Conservation (phyloP, 192 early-diverging fungal species). For the Phlyctochytrium arcticum region DNA sequence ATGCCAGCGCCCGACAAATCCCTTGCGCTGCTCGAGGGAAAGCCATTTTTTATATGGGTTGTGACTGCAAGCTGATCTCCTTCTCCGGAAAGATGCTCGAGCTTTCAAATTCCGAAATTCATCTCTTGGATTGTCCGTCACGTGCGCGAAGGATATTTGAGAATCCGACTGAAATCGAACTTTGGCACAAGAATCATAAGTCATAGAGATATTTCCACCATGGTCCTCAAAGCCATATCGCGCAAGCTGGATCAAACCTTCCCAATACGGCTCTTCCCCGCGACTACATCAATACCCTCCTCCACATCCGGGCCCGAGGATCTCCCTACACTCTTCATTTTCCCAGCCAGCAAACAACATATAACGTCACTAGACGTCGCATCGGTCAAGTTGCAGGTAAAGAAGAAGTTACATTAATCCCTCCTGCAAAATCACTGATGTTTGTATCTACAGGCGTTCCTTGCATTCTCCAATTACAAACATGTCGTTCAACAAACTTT, state of each 20-base stretch:
- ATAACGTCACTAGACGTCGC: conserved; percentile 49
- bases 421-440: background rate
- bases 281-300: conserved; percentile 26
- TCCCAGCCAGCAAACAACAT: conserved; percentile 34
- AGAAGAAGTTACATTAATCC: background rate
- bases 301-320: conserved; percentile 5
- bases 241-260: conserved; percentile 14
- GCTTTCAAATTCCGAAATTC: too few species aligned
- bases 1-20: too few species aligned
- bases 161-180: too few species aligned
- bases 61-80: too few species aligned
- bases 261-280: conserved; percentile 35
- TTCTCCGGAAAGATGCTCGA: too few species aligned
- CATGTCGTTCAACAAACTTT: conserved; percentile 39
- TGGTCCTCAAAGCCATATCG: too few species aligned
- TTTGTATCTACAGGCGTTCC: conserved; percentile 34
- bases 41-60: too few species aligned
- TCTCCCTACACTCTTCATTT: conserved; percentile 45
- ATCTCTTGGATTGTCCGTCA: too few species aligned
- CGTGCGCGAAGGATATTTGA: too few species aligned
- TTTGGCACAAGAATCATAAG: too few species aligned
- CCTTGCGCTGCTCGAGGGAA: too few species aligned
- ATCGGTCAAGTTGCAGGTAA: conserved; percentile 49
- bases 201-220: too few species aligned
- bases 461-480: conserved; percentile 44